Evolutionary conservation across 495 filamentous ascomycete species (phyloP), one percentile per base, ranked within the genome.

Genomic region (Chaetomium cochliodes): DNA sequence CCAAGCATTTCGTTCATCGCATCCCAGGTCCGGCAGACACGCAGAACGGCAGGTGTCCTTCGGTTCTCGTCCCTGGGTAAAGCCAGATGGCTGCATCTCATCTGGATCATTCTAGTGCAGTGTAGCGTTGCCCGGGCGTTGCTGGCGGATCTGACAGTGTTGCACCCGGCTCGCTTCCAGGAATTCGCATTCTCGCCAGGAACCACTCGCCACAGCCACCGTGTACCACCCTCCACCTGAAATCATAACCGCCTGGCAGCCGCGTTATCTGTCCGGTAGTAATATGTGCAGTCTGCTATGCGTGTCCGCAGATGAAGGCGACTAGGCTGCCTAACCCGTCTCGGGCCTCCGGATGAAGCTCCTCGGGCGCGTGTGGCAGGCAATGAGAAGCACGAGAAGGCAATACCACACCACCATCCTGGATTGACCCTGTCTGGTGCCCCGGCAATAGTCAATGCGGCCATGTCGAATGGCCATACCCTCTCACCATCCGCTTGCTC

Each of bases 271-370:
- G n/a, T 23, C 13, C 47, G 11, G 47, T 23, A 12, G 20, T 50
- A 25, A 23, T 13, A 20, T 22, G 47, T 13, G 47, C 22, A n/a
- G 0, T 49, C 18, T 20, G n/a, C 16, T 20, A 49, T 49, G 46
- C 7, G 5, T 22, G 46, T n/a, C 46, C n/a, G 44, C 44, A 37
- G 33, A 37, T 37, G 33, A 37, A 37, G 33, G 1, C 33, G 33
- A 37, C 33, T 37, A 30, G 18, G 41, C 18, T 37, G 20, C 64
- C 25, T 67, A 47, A 25, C 58, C 55, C 42, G 65, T 65, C 63
- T 71, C 70, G 70, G 69, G 54, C 72, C n/a, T 68, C 72, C 69
- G 72, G 72, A 64, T 62, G 64, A 66, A 49, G 51, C 63, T 64
- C 58, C 54, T 62, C 58, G 44, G 60, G 46, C 65, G 33, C 68